phyloP scores from a whole-genome alignment of 179 eudicot genomes.

The Patellifolia procumbens region DNA sequence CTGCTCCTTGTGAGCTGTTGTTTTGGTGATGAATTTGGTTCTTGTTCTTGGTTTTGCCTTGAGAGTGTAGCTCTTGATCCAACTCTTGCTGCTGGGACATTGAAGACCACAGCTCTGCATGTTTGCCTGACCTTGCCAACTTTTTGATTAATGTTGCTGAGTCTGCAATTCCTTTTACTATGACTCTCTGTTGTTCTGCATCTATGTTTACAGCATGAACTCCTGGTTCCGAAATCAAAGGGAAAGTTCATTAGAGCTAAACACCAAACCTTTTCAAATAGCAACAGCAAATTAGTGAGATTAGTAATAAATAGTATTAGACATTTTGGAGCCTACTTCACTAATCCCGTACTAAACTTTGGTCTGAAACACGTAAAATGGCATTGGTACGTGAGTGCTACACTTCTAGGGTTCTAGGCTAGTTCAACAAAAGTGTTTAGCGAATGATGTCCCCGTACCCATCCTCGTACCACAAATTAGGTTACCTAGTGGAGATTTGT shows the following conservation, averaged over 20 bases:
- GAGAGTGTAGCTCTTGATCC: slow-evolving; percentile 20
- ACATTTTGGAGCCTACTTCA: not conserved
- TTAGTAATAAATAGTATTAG: not conserved
- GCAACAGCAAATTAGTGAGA: not conserved
- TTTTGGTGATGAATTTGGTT: slow-evolving; percentile 19
- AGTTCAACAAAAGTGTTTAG: no score
- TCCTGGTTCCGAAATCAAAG: slow-evolving; percentile 29
- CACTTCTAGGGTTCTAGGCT: no score
- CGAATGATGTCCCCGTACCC: no score
- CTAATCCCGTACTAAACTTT: no score
- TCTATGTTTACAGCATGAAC: slow-evolving; percentile 47
- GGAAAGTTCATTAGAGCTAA: not conserved
- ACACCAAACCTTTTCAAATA: not conserved
- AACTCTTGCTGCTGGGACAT: slow-evolving; percentile 25
- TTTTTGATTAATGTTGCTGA: slow-evolving; percentile 47
- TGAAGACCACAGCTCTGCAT: slow-evolving; percentile 45
- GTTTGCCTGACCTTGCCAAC: slow-evolving; percentile 46
- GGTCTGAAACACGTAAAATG: no score
- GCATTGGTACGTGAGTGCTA: no score
- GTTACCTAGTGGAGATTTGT: no score
- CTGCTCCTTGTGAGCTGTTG: slow-evolving; percentile 19
- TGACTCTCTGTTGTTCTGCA: slow-evolving; percentile 42
- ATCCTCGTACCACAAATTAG: no score
- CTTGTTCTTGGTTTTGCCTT: slow-evolving; percentile 15
- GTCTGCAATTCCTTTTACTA: slow-evolving; percentile 38